These are phyloP conservation scores for Salvia sclarea DNA, from an alignment of 305 asterid genomes.

Conservation along the genomic window DNA sequence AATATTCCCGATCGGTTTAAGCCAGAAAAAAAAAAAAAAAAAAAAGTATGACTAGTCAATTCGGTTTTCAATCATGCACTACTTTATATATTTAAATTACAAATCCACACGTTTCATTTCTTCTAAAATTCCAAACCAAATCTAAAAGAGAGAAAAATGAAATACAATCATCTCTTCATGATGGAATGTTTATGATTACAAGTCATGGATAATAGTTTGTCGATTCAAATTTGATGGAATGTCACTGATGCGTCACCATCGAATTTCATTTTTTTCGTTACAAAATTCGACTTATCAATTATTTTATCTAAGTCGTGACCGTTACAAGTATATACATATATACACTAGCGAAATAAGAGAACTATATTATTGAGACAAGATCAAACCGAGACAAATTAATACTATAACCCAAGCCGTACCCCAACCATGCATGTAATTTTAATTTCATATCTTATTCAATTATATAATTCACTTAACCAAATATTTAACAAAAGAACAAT, in stretches of 20 bases:
- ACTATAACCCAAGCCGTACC: background rate
- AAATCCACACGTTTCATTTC: slow-evolving; percentile 23
- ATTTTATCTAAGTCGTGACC: background rate
- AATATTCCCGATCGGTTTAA: slow-evolving; percentile 5
- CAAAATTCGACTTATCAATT: background rate
- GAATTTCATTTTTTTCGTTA: background rate
- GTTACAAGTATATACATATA: background rate
- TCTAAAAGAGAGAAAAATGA: background rate
- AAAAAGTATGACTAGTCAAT: background rate
- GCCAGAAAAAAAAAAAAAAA: background rate
- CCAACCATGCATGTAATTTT: background rate
- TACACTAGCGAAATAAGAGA: background rate
- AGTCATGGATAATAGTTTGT: background rate
- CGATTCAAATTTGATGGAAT: background rate
- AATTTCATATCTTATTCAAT: background rate
- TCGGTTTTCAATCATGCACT: slow-evolving; percentile 17
- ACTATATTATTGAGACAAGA: background rate
- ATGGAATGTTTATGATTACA: slow-evolving; percentile 11
- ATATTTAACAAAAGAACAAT: background rate
- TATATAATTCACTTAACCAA: too few relatives aligned
- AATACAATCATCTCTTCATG: background rate
- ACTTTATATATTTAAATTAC: slow-evolving; percentile 9
- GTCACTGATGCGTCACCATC: slow-evolving; percentile 8
- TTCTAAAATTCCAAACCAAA: background rate
- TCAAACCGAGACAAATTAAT: background rate